Percentiles rank a stretch among this genome's conserved stretches.
phyloP scores from a whole-genome alignment of 2,329 filamentous ascomycete genomes.

The Diaporthe ilicicola region DNA sequence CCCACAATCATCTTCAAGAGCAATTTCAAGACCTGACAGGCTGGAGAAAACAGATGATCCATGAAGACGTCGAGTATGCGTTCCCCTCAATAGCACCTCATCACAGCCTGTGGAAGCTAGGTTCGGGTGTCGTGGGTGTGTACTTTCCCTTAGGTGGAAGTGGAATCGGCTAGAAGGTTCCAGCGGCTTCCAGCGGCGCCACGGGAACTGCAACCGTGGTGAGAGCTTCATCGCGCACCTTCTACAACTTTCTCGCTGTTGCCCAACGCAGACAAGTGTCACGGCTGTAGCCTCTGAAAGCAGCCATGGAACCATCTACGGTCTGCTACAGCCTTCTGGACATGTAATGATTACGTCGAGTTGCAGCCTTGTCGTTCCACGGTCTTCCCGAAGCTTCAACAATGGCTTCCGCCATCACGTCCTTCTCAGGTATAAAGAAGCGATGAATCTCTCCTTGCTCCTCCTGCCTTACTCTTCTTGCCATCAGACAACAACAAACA shows the following conservation, averaged over 20 bases:
- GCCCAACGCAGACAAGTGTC: neutral
- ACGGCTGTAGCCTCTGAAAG: conserved; percentile 33
- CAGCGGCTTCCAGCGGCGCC: conserved; percentile 39
- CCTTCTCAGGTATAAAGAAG: conserved; percentile 29
- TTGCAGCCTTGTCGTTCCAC: conserved; percentile 30
- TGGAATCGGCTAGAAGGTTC: conserved; percentile 40
- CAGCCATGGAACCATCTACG: conserved; percentile 27
- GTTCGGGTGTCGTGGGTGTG: neutral
- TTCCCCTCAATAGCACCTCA: neutral
- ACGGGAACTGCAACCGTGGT: conserved; percentile 34
- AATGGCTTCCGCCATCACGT: neutral
- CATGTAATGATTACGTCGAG: conserved; percentile 29
- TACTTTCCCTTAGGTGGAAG: neutral
- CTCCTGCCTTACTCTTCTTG: neutral
- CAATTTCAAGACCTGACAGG: neutral
- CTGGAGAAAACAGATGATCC: neutral
- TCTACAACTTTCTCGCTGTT: conserved; percentile 12
- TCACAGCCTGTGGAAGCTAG: neutral
- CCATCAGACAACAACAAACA: conserved; percentile 23
- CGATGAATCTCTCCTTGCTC: conserved; percentile 1
- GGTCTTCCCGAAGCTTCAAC: conserved; percentile 25
- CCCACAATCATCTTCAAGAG: neutral
- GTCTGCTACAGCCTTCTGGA: conserved; percentile 23
- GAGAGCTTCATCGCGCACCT: conserved; percentile 26
- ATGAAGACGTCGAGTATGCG: too few species aligned